Conservation (phyloP, 2,329 filamentous ascomycete genomes). For the Penicillium nordicum region DNA sequence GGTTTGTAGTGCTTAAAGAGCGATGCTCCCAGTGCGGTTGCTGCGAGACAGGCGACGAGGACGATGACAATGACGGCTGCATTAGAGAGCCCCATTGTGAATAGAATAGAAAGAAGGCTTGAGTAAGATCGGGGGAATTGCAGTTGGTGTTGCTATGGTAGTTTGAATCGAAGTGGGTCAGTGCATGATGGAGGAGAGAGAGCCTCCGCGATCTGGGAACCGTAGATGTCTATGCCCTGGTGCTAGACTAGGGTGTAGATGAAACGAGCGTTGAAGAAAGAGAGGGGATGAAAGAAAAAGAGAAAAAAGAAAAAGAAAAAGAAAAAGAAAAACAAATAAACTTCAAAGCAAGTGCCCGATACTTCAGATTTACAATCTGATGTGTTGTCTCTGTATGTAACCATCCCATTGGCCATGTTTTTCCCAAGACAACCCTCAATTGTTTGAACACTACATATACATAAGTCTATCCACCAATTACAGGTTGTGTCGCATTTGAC, state of each 20-base stretch:
- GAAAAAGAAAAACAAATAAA: not conserved
- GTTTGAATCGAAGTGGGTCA: not conserved
- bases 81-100: constrained; percentile 23
- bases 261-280: not conserved
- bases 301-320: not conserved
- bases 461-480: not conserved
- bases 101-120: not conserved
- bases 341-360: not conserved
- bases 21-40: constrained; percentile 30
- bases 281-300: not conserved
- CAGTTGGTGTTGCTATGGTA: not conserved
- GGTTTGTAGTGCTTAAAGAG: constrained; percentile 30
- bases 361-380: not conserved
- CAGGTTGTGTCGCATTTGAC: not conserved
- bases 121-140: not conserved
- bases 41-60: constrained; percentile 30
- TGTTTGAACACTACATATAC: not conserved
- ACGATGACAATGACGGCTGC: constrained; percentile 32
- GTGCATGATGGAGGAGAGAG: constrained; percentile 1
- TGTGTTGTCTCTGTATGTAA: not conserved
- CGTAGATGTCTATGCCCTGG: not conserved
- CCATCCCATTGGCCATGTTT: not conserved
- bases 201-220: not conserved
- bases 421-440: not conserved
- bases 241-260: not conserved